These are phyloP conservation scores for Fusarium sp. DNA, from an alignment of 2,329 filamentous ascomycete genomes.

Conservation along the genomic window DNA sequence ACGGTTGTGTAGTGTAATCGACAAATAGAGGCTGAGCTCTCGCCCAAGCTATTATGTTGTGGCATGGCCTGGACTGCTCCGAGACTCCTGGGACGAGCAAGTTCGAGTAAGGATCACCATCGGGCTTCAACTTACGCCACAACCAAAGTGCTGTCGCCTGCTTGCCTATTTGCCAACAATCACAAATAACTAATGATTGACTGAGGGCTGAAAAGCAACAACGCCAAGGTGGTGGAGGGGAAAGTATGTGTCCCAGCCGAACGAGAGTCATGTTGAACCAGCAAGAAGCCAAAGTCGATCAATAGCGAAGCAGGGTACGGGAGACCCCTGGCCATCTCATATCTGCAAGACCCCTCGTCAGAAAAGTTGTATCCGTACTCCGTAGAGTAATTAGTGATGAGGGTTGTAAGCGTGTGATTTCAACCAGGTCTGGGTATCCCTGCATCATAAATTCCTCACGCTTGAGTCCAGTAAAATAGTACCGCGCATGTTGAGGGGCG, in stretches of 20 bases:
- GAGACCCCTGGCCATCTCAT: conserved; percentile 33
- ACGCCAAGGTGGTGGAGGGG: background rate
- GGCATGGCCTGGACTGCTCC: conserved; percentile 23
- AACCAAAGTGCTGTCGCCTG: background rate
- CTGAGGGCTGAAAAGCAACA: background rate
- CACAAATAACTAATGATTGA: background rate
- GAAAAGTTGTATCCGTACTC: background rate
- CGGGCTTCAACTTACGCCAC: background rate
- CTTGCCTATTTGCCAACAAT: background rate
- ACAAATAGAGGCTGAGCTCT: conserved; percentile 10
- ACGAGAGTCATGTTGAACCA: conserved; percentile 1
- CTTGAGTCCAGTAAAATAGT: conserved; percentile 15
- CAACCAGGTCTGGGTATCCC: conserved; percentile 16
- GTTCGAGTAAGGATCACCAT: conserved; percentile 14
- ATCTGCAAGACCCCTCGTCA: conserved; percentile 11
- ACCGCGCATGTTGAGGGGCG: conserved; percentile 16
- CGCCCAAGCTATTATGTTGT: conserved; percentile 9
- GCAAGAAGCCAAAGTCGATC: conserved; percentile 21
- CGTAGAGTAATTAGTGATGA: conserved; percentile 8
- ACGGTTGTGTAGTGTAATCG: background rate
- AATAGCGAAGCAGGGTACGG: conserved; percentile 11
- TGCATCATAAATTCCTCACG: conserved; percentile 35
- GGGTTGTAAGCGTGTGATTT: conserved; percentile 30
- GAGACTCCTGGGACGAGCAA: background rate
- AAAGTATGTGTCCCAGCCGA: conserved; percentile 11